Base-by-base conservation (phyloP, 1,139 yeast species). In the Lodderomyces oxycetoniae region DNA sequence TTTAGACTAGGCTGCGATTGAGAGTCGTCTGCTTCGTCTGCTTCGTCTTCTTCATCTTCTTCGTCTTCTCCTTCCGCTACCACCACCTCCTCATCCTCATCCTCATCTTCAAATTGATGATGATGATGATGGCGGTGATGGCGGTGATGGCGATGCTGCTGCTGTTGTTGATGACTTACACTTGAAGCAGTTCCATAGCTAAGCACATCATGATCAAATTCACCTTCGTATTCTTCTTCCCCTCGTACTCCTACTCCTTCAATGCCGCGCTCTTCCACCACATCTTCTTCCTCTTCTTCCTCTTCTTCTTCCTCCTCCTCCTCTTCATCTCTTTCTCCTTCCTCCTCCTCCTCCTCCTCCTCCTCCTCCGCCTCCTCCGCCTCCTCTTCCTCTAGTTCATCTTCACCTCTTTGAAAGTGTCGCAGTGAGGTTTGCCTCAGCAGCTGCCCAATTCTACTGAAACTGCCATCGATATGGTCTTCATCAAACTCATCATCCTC, bases 1-100 rank as follows among this genome's bases (percentile, higher is more conserved):
- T 64, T 70, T 26, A 59, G 42, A 6, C 61, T 59, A 1, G 67
- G 67, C 30, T 61, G 67, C 16, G 28, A n/a, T 6, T 26, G 25
- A 8, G 33, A 31, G 8, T 31, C 29, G 6, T 33, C 24, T 25
- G 28, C 30, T 26, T 36, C 19, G 13, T 12, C 28, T 13, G 14
- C 20, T 4, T 23, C 17, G 13, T 17, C 26, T 5, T 30, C 32
- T 11, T 22, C 31, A 10, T 10, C 21, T 3, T 13, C 37, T 12
- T 24, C 34, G n/a, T n/a, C n/a, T n/a, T n/a, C n/a, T n/a, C n/a
- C n/a, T n/a, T n/a, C n/a, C 6, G n/a, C 8, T 23, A 12, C 21
- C 12, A 19, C 25, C 3, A 33, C 12, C 14, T 26, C 28, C 22
- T 36, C 26, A 26, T 27, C 24, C 16, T 24, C 20, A 5, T 8